These are phyloP conservation scores for Neolentinus lepideus DNA, from an alignment of 1,284 basidiomycete species.

Conservation along the genomic window DNA sequence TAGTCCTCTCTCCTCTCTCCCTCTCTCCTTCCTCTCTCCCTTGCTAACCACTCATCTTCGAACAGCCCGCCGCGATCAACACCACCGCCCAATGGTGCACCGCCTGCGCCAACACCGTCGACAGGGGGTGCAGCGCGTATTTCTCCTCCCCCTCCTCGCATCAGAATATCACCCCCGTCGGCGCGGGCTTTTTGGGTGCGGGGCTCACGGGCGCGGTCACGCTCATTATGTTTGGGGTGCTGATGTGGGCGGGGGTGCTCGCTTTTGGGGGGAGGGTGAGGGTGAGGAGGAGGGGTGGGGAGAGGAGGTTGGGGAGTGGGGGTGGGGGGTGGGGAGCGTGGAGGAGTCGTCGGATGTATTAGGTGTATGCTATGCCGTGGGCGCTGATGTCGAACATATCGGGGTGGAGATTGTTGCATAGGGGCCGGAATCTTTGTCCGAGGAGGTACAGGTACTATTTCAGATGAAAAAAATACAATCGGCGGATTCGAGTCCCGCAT, in stretches of 20 bases:
- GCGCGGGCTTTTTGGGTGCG: slow-evolving; percentile 61
- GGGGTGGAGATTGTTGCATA: no score
- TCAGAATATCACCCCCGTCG: slow-evolving; percentile 42
- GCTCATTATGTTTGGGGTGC: not conserved
- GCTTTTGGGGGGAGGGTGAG: not conserved
- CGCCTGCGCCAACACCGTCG: slow-evolving; percentile 44
- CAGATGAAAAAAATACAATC: no score
- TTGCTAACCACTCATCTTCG: no score
- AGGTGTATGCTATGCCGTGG: no score
- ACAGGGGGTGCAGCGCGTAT: slow-evolving; percentile 50
- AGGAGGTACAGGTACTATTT: no score
- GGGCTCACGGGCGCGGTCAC: slow-evolving; percentile 43
- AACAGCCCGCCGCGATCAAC: slow-evolving; percentile 44
- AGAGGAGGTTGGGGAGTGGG: not conserved
- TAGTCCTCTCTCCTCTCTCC: not conserved
- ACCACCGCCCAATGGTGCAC: slow-evolving; percentile 52
- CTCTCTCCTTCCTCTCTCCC: no score
- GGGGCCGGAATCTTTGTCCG: no score
- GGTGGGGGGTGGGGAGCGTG: not conserved
- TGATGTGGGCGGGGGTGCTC: not conserved
- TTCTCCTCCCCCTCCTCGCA: slow-evolving; percentile 24
- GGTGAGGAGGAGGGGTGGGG: not conserved
- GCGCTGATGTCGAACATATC: no score
- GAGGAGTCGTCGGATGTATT: not conserved
- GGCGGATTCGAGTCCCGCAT: no score